phyloP scores from a whole-genome alignment of 2,329 filamentous ascomycete species.

The Kalaharituber pfeilii region DNA sequence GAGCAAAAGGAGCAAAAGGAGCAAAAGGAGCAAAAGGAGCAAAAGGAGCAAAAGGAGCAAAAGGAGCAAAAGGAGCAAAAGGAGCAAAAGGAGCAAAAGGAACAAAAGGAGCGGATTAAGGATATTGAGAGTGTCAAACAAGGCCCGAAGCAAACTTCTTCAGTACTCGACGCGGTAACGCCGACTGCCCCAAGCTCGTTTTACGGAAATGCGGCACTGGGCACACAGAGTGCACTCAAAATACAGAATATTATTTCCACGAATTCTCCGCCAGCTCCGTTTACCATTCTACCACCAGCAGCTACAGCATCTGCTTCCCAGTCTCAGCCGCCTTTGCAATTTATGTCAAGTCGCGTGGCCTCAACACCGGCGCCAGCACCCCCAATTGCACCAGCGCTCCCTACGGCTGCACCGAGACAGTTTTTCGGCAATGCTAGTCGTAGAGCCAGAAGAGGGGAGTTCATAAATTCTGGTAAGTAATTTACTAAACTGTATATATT shows the following conservation, averaged over 20 bases:
- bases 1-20: no score
- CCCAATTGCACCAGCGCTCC: background rate
- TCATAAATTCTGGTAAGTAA: background rate
- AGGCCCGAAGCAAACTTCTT: no score
- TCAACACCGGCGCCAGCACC: background rate
- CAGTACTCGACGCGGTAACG: no score
- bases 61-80: background rate
- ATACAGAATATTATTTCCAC: no score
- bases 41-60: no score
- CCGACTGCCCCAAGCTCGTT: background rate
- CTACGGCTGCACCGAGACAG: background rate
- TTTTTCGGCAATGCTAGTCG: constrained; percentile 1
- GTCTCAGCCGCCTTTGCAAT: background rate
- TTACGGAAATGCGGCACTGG: no score
- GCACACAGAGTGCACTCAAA: no score
- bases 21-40: no score
- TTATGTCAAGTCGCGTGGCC: background rate
- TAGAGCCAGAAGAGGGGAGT: background rate
- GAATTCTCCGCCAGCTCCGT: background rate
- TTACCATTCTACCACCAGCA: background rate
- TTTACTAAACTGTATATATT: background rate
- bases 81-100: background rate
- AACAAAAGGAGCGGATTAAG: background rate
- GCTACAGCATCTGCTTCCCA: background rate
- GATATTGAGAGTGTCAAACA: background rate